These are phyloP conservation scores for Nothophytophthora sp. DNA, from an alignment of 352 stramenopile species.

Conservation along the genomic window DNA sequence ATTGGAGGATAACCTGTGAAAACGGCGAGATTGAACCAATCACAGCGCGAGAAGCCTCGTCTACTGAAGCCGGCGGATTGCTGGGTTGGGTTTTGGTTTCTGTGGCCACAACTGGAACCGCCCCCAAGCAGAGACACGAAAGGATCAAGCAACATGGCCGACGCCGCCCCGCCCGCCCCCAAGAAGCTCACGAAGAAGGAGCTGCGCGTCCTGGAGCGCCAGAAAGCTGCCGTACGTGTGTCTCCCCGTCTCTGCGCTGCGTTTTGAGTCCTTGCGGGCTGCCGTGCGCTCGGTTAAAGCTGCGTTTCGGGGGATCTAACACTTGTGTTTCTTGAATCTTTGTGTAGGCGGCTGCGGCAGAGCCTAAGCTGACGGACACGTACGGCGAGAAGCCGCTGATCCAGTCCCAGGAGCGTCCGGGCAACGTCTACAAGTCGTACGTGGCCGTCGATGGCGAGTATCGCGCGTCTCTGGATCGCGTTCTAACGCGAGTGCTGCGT, in stretches of 20 bases:
- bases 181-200: constrained; percentile 92
- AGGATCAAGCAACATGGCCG: constrained; percentile 47
- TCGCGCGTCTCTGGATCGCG: no score
- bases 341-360: constrained; percentile 46
- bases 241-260: constrained; percentile 2
- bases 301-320: no score
- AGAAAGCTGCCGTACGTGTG: constrained; percentile 68
- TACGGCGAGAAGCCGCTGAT: constrained; percentile 90
- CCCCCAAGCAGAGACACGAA: constrained; percentile 8
- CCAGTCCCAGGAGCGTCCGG: constrained; percentile 85
- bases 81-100: not conserved
- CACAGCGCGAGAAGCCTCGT: no score
- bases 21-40: no score
- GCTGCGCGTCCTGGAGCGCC: constrained; percentile 86
- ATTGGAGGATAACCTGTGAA: constrained; percentile 33
- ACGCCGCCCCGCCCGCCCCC: constrained; percentile 39
- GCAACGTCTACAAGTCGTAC: constrained; percentile 66
- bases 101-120: constrained; percentile 29
- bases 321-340: no score
- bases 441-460: constrained; percentile 33
- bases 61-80: no score
- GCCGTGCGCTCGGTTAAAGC: not conserved
- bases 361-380: constrained; percentile 77
- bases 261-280: not conserved
- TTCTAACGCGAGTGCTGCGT: constrained; percentile 37